Base-by-base conservation (phyloP, 441 rosid species). In the Erodium texanum region DNA sequence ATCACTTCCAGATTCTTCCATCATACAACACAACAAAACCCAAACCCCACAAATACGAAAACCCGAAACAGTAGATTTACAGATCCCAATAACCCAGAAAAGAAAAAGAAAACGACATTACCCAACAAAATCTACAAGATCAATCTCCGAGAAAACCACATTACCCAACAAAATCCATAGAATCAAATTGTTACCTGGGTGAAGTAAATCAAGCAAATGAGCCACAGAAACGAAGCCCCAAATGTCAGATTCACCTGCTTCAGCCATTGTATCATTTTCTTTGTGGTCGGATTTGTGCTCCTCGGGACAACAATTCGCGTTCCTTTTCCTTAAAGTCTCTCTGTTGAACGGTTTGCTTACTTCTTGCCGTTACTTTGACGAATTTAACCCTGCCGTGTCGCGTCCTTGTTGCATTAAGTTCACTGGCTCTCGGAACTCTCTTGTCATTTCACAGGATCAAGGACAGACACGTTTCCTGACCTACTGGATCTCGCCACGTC, bases 161-260 rank as follows among this genome's bases (percentile, higher is more conserved):
- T 34, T n/a, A 24, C 7, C 50, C 41, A 67, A 38, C 43, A 15
- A 67, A 32, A 9, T 41, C 14, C 58, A 16, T 16, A n/a, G 58
- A 52, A 52, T 7, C 20, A 52, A n/a, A 52, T 52, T n/a, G 56
- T 59, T 38, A 90, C 97, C 97, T 93, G 98, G n/a, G 96, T 90
- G 78, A 90, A 93, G 81, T 93, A 90, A 69, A 93, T 83, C 82
- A 89, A 83, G 80, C 96, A 93, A 74, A 93, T 76, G 24, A 93
- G 90, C 98, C 97, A 93, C 29, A 90, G 66, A 86, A 93, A 93
- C 18, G 98, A 78, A 74, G 86, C 73, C 3, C 96, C 97, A 61
- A 89, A 91, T 63, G 87, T 83, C 52, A 77, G 80, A 73, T 72
- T 76, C 82, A 93, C 70, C 83, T 80, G 87, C 68, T 79, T 82